Evolutionary conservation across 306 rosid genomes (phyloP), one percentile per base, ranked within the genome.

Genomic region (Hippophae tibetana): DNA sequence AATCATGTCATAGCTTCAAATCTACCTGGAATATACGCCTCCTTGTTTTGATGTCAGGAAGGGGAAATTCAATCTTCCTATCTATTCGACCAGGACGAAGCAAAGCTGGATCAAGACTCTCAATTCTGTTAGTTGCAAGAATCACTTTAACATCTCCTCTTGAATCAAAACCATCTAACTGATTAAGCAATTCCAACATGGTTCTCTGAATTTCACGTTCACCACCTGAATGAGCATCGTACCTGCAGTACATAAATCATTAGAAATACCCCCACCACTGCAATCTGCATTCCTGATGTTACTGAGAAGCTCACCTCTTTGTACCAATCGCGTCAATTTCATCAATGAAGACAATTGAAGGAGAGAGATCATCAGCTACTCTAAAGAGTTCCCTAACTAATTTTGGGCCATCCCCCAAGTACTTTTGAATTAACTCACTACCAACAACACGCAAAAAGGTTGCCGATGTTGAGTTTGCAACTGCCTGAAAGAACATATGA

Each of bases 371-470:
- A 74, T 88, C 99, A 56, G 97, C 99, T 72, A 89, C 99, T 70
- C 99, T 86, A 55, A 92, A 92, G 61, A 92, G 96, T 64, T 92
- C 99, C 79, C 99, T 83, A 58, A 92, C 99, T 66, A 92, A 82
- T 69, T 88, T 92, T 42, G 99, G 99, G 63, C 99, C 99, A 81
- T 92, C 99, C 53, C 99, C 96, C 72, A 92, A 72, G 78, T 92
- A 92, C 64, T 88, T 92, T 61, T 92, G 99, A 48, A 92, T 92
- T 72, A 92, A 78, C 61, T 92, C 99, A 80, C 99, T 92, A 43
- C 99, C 99, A 78, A 92, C 99, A 67, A 92, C 99, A 60, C 99
- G 96, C 62, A 92, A 78, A 73, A 92, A 92, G 25, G 99, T 92
- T 43, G 99, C 99, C 43, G 99, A 92, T 43, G 99, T 92, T 58